Base-by-base conservation (phyloP, 192 early-diverging fungal genomes). In the Oehlia diaphana region DNA sequence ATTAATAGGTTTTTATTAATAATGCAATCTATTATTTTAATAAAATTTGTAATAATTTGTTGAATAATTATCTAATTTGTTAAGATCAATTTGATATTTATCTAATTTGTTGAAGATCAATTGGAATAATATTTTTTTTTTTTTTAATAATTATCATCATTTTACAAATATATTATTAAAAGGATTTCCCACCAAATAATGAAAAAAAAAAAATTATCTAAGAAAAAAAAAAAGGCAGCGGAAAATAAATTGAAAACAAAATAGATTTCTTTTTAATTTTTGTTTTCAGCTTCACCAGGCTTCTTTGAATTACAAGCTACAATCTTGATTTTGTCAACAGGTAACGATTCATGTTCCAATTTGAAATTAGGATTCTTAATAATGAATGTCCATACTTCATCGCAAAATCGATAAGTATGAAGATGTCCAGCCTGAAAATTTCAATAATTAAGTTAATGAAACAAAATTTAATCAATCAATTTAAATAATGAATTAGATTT, bases 371-470 rank as follows among this genome's bases (percentile, higher is more conserved):
- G 92, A 61, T 92, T 89, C 44, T 94, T 91, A 69, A 97, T 90
- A 47, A 97, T 91, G 88, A 99, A 98, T 1, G 97, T 98, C 96
- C 96, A 99, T 31, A 99, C 97, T 76, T 99, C 98, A 81, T 99
- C 98, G 81, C 96, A 94, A 72, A 95, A 96, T 64, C 96, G 91
- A 83, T 98, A 99, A 31, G 92, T 95, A 77, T 94, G 88, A 76
- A 99, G 88, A 77, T 92, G 92, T n/a, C 94, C 95, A 91, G 93
- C 72, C 81, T 78, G 21, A 82, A 47, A 47, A 47, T 47, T 10
- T 10, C 81, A 63, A 50, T 3, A 81, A n/a, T 37, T 37, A 37
- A 66, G 23, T 31, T 31, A 31, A 31, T 31, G 31, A 31, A 31
- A 31, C 31, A 31, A 31, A 31, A 1, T 31, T 31, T 31, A 1